Conservation (phyloP, 164 flowering plant genomes). For the Chimonanthus praecox region DNA sequence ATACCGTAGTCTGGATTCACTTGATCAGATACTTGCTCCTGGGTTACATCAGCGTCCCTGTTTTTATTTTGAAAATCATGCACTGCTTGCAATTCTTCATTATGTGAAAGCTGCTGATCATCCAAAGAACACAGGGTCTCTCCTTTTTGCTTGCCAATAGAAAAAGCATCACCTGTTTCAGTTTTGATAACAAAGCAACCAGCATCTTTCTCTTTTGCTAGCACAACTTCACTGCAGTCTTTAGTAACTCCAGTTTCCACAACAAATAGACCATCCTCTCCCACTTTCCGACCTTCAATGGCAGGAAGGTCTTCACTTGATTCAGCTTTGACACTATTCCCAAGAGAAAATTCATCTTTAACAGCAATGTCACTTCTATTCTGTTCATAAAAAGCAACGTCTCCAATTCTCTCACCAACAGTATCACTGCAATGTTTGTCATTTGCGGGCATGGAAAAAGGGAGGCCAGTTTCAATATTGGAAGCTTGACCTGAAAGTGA, state of each 20-base stretch:
- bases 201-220: background rate
- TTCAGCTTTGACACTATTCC: slow-evolving; percentile 1
- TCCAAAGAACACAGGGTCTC: background rate
- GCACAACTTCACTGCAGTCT: background rate
- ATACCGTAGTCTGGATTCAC: no score
- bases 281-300: background rate
- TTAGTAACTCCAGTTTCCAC: background rate
- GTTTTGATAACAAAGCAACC: background rate
- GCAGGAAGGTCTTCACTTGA: background rate
- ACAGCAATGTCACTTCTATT: no score
- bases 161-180: background rate
- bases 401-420: background rate
- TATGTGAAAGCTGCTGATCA: background rate
- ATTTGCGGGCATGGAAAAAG: background rate
- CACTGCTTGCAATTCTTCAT: background rate
- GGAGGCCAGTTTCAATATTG: background rate
- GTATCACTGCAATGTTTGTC: background rate
- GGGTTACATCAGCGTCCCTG: background rate
- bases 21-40: no score
- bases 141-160: background rate
- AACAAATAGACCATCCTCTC: background rate
- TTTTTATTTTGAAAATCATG: background rate
- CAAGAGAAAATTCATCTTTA: no score
- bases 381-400: background rate
- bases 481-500: background rate